phyloP scores from a whole-genome alignment of 495 filamentous ascomycete species.

The Zalerion maritima region DNA sequence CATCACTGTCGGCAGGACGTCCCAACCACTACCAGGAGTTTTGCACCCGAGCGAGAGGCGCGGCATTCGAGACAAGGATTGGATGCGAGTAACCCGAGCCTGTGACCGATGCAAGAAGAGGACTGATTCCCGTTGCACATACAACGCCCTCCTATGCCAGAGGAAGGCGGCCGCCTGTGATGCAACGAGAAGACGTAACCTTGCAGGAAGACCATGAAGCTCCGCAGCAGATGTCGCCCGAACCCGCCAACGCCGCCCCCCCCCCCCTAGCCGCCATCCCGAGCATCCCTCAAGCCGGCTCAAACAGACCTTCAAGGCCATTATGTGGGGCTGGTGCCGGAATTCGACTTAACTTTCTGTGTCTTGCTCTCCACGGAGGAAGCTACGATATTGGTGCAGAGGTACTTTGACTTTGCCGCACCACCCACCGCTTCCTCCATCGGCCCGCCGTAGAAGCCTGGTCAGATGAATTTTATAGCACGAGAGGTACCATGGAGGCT shows the following conservation, averaged over 20 bases:
- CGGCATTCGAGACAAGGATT: slow-evolving; percentile 8
- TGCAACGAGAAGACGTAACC: slow-evolving; percentile 1
- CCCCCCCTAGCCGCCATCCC: slow-evolving; percentile 13
- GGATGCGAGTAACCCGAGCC: slow-evolving; percentile 16
- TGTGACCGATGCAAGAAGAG: slow-evolving; percentile 23
- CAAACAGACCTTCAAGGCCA: slow-evolving; percentile 26
- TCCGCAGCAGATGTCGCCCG: neutral
- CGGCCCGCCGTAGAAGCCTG: slow-evolving; percentile 19
- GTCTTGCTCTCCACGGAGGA: slow-evolving; percentile 11
- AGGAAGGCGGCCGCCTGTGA: slow-evolving; percentile 5
- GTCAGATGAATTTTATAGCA: slow-evolving; percentile 18
- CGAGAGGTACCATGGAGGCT: slow-evolving; percentile 11
- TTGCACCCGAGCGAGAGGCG: no score
- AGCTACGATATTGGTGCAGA: slow-evolving; percentile 11
- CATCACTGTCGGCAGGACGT: no score
- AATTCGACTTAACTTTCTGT: slow-evolving; percentile 13
- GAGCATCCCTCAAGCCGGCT: slow-evolving; percentile 23
- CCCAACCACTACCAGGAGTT: no score
- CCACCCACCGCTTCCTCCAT: slow-evolving; percentile 23
- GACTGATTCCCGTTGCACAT: slow-evolving; percentile 9
- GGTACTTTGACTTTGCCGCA: slow-evolving; percentile 22
- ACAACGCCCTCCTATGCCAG: slow-evolving; percentile 12
- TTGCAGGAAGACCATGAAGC: slow-evolving; percentile 1
- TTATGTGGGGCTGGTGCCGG: slow-evolving; percentile 19
- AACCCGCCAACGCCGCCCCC: slow-evolving; percentile 1